phyloP scores from a whole-genome alignment of 352 stramenopile genomes.

The Pythium vanterpoolii region DNA sequence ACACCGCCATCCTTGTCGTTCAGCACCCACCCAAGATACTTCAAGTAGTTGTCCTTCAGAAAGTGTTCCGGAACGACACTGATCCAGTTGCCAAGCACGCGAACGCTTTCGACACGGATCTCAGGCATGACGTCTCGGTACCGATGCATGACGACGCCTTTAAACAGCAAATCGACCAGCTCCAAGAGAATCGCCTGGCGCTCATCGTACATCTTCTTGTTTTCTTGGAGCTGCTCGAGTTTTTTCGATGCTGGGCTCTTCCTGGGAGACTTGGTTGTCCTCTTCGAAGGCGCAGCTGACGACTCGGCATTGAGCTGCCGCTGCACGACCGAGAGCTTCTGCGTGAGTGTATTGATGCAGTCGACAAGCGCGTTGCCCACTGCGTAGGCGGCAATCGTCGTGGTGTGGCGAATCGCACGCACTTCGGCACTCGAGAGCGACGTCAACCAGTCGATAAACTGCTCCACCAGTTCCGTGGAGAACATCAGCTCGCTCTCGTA shows the following conservation, averaged over 20 bases:
- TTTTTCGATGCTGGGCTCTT: constrained; percentile 39
- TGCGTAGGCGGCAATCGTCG: constrained; percentile 65
- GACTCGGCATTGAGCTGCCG: constrained; percentile 66
- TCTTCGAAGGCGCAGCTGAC: constrained; percentile 18
- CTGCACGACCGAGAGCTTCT: constrained; percentile 64
- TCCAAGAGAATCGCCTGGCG: constrained; percentile 54
- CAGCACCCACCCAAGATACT: constrained; percentile 95
- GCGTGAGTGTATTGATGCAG: constrained; percentile 41
- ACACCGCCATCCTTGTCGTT: constrained; percentile 89
- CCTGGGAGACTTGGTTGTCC: constrained; percentile 11
- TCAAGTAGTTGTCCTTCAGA: constrained; percentile 93
- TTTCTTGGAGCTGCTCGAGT: constrained; percentile 53
- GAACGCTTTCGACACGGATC: constrained; percentile 82
- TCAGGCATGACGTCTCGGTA: constrained; percentile 93
- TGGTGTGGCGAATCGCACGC: constrained; percentile 75
- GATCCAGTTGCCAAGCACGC: constrained; percentile 83
- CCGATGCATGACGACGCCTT: constrained; percentile 72
- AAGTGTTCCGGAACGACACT: constrained; percentile 87
- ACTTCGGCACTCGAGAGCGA: constrained; percentile 83
- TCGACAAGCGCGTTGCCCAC: constrained; percentile 65
- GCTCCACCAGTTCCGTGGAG: constrained; percentile 50
- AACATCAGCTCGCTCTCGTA: constrained; percentile 83
- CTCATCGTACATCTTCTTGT: constrained; percentile 66
- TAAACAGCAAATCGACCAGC: constrained; percentile 68
- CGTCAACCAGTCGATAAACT: constrained; percentile 80